Evolutionary conservation across 352 stramenopile species (phyloP), one percentile per base, ranked within the genome.

Genomic region (Phytophthora podocarpi): DNA sequence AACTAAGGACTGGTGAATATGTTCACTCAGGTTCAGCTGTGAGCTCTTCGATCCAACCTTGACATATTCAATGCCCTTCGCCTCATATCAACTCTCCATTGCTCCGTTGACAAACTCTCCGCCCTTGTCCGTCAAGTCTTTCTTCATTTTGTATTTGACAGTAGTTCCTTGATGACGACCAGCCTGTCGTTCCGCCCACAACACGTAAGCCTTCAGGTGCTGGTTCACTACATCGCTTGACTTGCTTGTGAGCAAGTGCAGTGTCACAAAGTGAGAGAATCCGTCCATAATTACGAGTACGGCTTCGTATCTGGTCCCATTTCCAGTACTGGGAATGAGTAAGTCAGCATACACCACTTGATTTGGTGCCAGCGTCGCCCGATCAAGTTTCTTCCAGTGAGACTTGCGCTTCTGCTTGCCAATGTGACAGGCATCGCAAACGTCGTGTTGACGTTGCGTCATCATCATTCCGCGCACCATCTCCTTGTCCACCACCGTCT

Each of bases 71-170:
- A 56, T 24, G 15, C 36, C 8, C n/a, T 43, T 15, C 7, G 56
- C 15, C 0, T 4, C 20, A 15, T 64, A 55, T 34, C 55, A 64
- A 5, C 1, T 4, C 27, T 48, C 21, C 31, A 67, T 67, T 1
- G 16, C 5, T 1, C 8, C 12, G 24, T 60, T 67, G 26, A 21
- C 49, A 10, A 60, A 67, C 21, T 50, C 59, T 20, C 34, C 4
- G 5, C 52, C 52, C 37, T 59, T 59, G 40, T 69, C 51, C 6
- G 60, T 64, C 10, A 35, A n/a, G n/a, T n/a, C n/a, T n/a, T n/a
- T n/a, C n/a, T n/a, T n/a, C n/a, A n/a, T n/a, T n/a, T n/a, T n/a
- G n/a, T n/a, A n/a, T n/a, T n/a, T n/a, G n/a, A n/a, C n/a, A n/a
- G n/a, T n/a, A n/a, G n/a, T n/a, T n/a, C n/a, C n/a, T n/a, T n/a